Conservation (phyloP, 2,329 filamentous ascomycete species). For the Colletotrichum tanaceti region DNA sequence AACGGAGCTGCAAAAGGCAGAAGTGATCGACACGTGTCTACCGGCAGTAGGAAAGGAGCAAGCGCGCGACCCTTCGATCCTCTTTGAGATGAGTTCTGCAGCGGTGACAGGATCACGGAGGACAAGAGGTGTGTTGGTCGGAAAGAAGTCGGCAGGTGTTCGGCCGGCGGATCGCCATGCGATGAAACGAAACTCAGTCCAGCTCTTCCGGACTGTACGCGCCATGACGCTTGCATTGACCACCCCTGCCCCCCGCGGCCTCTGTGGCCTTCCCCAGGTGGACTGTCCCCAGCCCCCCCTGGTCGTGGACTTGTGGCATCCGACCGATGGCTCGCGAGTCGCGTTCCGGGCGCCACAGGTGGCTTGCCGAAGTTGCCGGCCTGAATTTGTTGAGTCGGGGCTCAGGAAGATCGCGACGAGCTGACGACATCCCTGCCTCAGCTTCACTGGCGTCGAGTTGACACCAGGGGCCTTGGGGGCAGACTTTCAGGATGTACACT, state of each 20-base stretch:
- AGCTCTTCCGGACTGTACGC: slow-evolving; percentile 27
- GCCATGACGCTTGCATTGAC: slow-evolving; percentile 39
- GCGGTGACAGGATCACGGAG: not conserved
- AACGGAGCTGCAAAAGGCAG: slow-evolving; percentile 5
- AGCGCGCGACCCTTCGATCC: not conserved
- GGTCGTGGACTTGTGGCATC: slow-evolving; percentile 1
- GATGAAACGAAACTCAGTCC: slow-evolving; percentile 39
- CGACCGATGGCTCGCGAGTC: slow-evolving; percentile 20
- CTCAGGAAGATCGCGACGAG: not conserved
- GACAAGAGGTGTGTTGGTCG: not conserved
- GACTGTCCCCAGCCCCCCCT: slow-evolving; percentile 16
- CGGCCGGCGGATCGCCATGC: slow-evolving; percentile 35
- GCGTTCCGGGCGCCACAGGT: slow-evolving; percentile 36
- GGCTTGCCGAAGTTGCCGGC: slow-evolving; percentile 24
- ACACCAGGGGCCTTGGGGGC: not conserved
- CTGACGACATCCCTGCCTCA: not conserved
- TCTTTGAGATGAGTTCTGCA: slow-evolving; percentile 31
- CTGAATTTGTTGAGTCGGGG: not conserved
- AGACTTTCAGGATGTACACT: no score
- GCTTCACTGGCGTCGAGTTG: not conserved
- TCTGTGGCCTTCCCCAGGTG: slow-evolving; percentile 2
- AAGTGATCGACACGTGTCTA: slow-evolving; percentile 33
- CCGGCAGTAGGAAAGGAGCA: not conserved
- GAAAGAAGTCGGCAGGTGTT: slow-evolving; percentile 21
- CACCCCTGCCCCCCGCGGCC: slow-evolving; percentile 19